Evolutionary conservation across 2,329 filamentous ascomycete species (phyloP).

Genomic region (Epicoccum sorghinum): DNA sequence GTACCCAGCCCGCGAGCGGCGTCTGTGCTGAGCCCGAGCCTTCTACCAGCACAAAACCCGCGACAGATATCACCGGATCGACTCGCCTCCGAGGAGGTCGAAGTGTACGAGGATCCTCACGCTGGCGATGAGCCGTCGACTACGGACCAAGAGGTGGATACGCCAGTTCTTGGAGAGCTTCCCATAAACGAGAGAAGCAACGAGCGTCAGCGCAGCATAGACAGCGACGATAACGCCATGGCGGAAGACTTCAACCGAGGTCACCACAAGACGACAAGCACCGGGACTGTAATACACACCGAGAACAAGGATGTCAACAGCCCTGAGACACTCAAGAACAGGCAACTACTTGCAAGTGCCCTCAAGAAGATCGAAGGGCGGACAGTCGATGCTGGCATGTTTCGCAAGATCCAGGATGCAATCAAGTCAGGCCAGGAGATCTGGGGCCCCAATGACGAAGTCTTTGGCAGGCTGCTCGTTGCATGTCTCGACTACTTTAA

Average conservation of each 20-base stretch:
- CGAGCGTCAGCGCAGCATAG: slow-evolving; percentile 41
- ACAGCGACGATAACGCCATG: slow-evolving; percentile 34
- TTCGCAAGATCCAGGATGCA: slow-evolving; percentile 77
- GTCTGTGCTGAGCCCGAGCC: slow-evolving; percentile 35
- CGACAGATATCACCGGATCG: slow-evolving; percentile 43
- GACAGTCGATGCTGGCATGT: slow-evolving; percentile 79
- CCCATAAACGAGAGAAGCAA: slow-evolving; percentile 56
- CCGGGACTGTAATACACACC: slow-evolving; percentile 42
- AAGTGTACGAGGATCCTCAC: slow-evolving; percentile 62
- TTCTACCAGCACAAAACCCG: slow-evolving; percentile 35
- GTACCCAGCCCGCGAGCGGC: slow-evolving; percentile 36
- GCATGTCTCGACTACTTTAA: slow-evolving; percentile 76
- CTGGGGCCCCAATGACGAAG: slow-evolving; percentile 70
- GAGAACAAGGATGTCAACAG: slow-evolving; percentile 41
- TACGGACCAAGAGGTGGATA: slow-evolving; percentile 42
- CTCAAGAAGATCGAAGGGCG: slow-evolving; percentile 74
- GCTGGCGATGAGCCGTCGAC: slow-evolving; percentile 44
- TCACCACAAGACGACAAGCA: slow-evolving; percentile 48
- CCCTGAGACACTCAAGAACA: slow-evolving; percentile 52
- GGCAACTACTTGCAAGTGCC: slow-evolving; percentile 72
- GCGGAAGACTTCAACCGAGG: slow-evolving; percentile 39
- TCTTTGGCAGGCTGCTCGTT: slow-evolving; percentile 70
- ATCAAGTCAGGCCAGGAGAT: slow-evolving; percentile 68
- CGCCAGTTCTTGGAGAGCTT: slow-evolving; percentile 57
- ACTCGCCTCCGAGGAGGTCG: slow-evolving; percentile 50